Conservation (phyloP, 768 basidiomycete species). For the Symmetrospora coprosmae region DNA sequence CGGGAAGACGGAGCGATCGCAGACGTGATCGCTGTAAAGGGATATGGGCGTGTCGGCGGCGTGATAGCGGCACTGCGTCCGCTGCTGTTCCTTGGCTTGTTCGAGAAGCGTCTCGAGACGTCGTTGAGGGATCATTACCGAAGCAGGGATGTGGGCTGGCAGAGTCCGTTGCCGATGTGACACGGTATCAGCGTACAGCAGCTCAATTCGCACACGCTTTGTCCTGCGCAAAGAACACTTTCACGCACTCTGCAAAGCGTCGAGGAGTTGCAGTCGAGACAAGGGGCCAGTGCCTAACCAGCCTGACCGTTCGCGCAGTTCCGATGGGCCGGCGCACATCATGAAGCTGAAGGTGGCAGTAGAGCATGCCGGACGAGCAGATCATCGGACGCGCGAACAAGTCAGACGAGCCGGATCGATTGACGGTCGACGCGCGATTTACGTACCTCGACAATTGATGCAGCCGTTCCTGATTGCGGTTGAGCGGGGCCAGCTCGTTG, state of each 20-base stretch:
- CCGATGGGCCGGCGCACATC: slow-evolving; percentile 77
- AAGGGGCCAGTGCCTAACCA: slow-evolving; percentile 81
- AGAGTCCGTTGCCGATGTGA: background rate
- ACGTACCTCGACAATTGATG: slow-evolving; percentile 74
- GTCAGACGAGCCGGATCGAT: background rate
- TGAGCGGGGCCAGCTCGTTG: slow-evolving; percentile 70
- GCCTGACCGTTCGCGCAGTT: slow-evolving; percentile 59
- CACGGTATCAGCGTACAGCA: background rate
- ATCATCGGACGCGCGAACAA: too few species aligned
- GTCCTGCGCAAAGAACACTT: too few species aligned
- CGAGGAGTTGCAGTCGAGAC: slow-evolving; percentile 63
- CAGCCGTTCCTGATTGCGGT: slow-evolving; percentile 62
- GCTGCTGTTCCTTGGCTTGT: slow-evolving; percentile 70
- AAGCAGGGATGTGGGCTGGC: slow-evolving; percentile 72
- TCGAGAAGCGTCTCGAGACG: slow-evolving; percentile 71
- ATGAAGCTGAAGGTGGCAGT: slow-evolving; percentile 55
- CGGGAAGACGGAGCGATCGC: slow-evolving; percentile 66
- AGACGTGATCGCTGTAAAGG: slow-evolving; percentile 74
- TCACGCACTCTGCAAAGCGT: slow-evolving; percentile 64
- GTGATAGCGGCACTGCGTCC: slow-evolving; percentile 71
- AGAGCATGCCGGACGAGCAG: too few species aligned
- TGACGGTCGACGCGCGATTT: background rate
- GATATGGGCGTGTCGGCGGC: slow-evolving; percentile 53
- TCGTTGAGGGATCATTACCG: slow-evolving; percentile 80
- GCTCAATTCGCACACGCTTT: background rate